Evolutionary conservation across 2,329 filamentous ascomycete species (phyloP), one percentile per base, ranked within the genome.

Genomic region (Neofusicoccum sp.): DNA sequence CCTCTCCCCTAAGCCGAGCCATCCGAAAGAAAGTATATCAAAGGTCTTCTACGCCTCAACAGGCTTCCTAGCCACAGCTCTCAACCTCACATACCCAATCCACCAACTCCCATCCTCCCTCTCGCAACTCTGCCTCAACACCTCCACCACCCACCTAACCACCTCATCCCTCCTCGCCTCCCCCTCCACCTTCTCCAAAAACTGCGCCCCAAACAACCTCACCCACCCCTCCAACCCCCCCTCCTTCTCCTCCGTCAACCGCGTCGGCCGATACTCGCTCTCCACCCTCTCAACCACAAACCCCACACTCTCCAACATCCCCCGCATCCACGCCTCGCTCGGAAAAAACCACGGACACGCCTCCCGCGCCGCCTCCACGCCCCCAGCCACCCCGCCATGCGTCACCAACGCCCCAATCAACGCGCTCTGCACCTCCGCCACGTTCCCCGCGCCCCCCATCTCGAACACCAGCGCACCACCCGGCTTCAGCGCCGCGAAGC

Each of bases 341-440:
- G 88, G 86, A 70, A 90, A 91, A 72, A 89, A 90, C 88, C 88
- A 91, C 4, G 88, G 88, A 63, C 82, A 82, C 0, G 76, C 78
- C 12, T 78, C 79, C 20, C 76, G 63, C 0, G 83, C 83, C 8
- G 75, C 72, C n/a, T 75, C 67, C 1, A 87, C 65, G 28, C 20
- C 16, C n/a, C n/a, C n/a, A 0, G 83, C 76, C 0, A 86, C 69
- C 0, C 84, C 82, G 1, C 84, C 81, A 1, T 81, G 78, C 14
- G 78, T 70, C 1, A 75, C 71, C 1, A 88, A 75, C 1, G 81
- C 81, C 14, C 78, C 76, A 3, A 86, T 73, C 6, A 89, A 74
- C 1, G 84, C 84, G 0, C 83, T 77, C 30, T 84, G 80, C 65
- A 88, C 81, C 72, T 90, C 88, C 1, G 79, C 76, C 1, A 89